phyloP scores from a whole-genome alignment of 345 rosid species.

The Syzygium grande region DNA sequence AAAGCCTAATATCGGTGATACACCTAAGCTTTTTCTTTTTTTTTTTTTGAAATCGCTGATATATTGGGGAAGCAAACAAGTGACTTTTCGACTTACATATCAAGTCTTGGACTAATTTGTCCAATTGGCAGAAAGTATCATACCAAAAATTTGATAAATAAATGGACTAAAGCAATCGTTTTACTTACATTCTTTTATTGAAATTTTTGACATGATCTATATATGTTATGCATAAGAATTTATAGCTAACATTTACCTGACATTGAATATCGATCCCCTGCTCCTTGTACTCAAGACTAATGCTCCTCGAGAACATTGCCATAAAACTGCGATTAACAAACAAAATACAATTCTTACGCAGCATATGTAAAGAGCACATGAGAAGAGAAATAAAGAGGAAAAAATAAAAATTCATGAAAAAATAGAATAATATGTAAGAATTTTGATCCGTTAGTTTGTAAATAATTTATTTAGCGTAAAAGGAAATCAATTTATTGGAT shows the following conservation, averaged over 20 bases:
- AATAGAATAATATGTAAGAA: not conserved
- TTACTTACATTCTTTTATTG: accelerated
- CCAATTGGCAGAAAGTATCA: not conserved
- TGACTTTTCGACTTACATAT: not conserved
- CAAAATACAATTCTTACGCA: not conserved
- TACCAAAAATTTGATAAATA: not conserved
- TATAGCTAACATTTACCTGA: slow-evolving; percentile 15
- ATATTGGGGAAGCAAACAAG: not conserved
- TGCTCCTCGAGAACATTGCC: slow-evolving; percentile 30
- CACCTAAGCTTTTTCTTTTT: not conserved
- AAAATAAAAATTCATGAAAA: not conserved
- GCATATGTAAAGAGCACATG: not conserved
- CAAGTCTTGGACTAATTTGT: not conserved
- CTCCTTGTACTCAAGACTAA: slow-evolving; percentile 29
- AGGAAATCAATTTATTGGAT: no score
- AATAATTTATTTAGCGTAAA: not conserved
- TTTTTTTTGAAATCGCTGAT: not conserved
- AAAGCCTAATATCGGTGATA: not conserved
- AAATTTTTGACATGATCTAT: not conserved
- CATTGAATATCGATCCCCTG: slow-evolving; percentile 43
- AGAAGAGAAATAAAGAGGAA: not conserved
- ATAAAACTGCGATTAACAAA: slow-evolving; percentile 18
- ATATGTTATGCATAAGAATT: not conserved
- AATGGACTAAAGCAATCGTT: not conserved
- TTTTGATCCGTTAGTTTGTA: not conserved